Percentiles rank a stretch among this genome's conserved stretches.
These are phyloP conservation scores for Aspergillus japonicus DNA, from an alignment of 2,329 filamentous ascomycete species.

Conservation along the genomic window DNA sequence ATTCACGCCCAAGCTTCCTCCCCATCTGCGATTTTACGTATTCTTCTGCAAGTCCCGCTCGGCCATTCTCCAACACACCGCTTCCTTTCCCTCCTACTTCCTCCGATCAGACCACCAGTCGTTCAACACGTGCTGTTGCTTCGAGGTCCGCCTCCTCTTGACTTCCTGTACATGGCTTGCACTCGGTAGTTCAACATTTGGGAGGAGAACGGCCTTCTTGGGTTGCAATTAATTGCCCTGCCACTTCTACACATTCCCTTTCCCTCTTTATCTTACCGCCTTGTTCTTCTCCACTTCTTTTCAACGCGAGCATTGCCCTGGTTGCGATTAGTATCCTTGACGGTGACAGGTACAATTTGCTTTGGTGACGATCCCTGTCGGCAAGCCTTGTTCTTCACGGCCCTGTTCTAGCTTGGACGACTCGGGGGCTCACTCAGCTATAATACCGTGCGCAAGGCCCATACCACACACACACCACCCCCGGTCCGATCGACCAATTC, in stretches of 20 bases:
- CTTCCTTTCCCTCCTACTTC: slow-evolving; percentile 7
- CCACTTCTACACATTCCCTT: neutral
- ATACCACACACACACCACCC: neutral
- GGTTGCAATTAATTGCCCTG: slow-evolving; percentile 11
- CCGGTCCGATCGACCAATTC: neutral
- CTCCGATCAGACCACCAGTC: slow-evolving; percentile 19
- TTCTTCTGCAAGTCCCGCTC: slow-evolving; percentile 5
- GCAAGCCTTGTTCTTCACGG: neutral
- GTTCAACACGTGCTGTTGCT: slow-evolving; percentile 11
- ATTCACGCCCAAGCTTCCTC: slow-evolving; percentile 11
- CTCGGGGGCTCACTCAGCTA: neutral
- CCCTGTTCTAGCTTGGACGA: neutral
- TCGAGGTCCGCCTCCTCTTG: slow-evolving; percentile 9
- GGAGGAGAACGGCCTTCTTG: slow-evolving; percentile 11
- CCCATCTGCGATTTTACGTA: neutral
- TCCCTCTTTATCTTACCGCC: neutral
- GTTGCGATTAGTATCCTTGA: slow-evolving; percentile 4
- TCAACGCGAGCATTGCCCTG: slow-evolving; percentile 4
- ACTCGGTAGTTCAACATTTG: slow-evolving; percentile 7
- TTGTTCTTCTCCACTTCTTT: slow-evolving; percentile 2
- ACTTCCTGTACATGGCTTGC: slow-evolving; percentile 17
- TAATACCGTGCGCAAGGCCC: neutral
- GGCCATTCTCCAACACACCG: slow-evolving; percentile 15
- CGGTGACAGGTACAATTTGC: neutral
- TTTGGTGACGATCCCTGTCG: neutral